phyloP scores from a whole-genome alignment of 2,329 filamentous ascomycete species.

The Pezizomycotina sp. region DNA sequence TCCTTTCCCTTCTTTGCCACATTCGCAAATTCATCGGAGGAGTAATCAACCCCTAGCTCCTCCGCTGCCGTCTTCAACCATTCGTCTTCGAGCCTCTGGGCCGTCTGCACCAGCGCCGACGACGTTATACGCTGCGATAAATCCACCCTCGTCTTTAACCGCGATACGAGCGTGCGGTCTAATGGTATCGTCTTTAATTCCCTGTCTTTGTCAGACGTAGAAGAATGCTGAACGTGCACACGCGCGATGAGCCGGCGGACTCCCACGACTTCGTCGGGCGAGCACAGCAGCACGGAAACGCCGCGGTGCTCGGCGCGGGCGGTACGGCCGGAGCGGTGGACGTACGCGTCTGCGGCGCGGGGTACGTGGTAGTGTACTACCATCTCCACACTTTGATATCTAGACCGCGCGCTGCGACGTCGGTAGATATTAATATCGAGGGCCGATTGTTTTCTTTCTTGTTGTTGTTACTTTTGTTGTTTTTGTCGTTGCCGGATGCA shows the following conservation, averaged over 20 bases:
- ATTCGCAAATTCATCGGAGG: conserved; percentile 64
- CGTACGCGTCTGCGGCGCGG: conserved; percentile 78
- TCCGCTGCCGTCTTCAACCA: conserved; percentile 75
- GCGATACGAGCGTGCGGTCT: conserved; percentile 59
- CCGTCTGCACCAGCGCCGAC: conserved; percentile 68
- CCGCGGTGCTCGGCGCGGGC: conserved; percentile 66
- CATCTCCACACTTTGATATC: conserved; percentile 83
- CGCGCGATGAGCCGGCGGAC: conserved; percentile 73
- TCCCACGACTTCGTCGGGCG: conserved; percentile 74
- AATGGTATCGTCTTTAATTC: conserved; percentile 66
- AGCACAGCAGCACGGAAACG: conserved; percentile 72
- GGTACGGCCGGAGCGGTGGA: conserved; percentile 86
- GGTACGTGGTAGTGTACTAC: conserved; percentile 94
- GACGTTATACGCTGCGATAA: conserved; percentile 83
- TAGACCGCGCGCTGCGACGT: conserved; percentile 82
- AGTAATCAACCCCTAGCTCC: conserved; percentile 85
- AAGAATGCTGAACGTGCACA: conserved; percentile 52
- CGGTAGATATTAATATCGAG: conserved; percentile 73
- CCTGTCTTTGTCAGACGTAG: conserved; percentile 31
- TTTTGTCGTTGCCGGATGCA: conserved; percentile 31
- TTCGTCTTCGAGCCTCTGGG: conserved; percentile 64
- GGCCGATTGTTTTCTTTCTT: conserved; percentile 28
- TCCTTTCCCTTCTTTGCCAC: conserved; percentile 40
- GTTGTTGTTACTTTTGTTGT: conserved; percentile 22
- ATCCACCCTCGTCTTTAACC: conserved; percentile 58